phyloP scores from a whole-genome alignment of 2,329 filamentous ascomycete species.

The Microsporum ferrugineum region DNA sequence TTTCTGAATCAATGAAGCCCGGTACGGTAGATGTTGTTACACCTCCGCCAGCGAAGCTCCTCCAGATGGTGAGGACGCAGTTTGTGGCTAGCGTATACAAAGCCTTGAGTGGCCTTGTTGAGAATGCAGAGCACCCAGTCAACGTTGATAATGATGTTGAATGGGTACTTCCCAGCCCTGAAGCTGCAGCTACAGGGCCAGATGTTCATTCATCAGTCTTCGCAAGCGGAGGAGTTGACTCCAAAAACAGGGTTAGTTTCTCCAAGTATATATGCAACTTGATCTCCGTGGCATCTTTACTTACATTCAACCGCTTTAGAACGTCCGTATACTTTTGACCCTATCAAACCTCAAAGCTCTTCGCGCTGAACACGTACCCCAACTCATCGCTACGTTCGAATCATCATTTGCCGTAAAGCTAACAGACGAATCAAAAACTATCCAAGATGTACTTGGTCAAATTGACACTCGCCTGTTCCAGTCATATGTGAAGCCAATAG shows the following conservation, averaged over 20 bases:
- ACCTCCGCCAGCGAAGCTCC: conserved; percentile 71
- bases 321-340: conserved; percentile 85
- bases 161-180: conserved; percentile 39
- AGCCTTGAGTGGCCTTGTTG: conserved; percentile 86
- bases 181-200: conserved; percentile 19
- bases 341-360: conserved; percentile 83
- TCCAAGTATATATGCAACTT: conserved; percentile 46
- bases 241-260: conserved; percentile 40
- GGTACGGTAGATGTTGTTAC: conserved; percentile 66
- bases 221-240: conserved; percentile 41
- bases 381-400: conserved; percentile 85
- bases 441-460: conserved; percentile 78
- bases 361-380: conserved; percentile 68
- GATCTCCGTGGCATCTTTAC: background rate
- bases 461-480: conserved; percentile 87
- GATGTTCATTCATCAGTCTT: conserved; percentile 32
- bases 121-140: conserved; percentile 75
- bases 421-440: conserved; percentile 84
- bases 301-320: conserved; percentile 40
- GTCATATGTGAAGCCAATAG: conserved; percentile 73
- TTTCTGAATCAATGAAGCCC: conserved; percentile 70
- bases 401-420: conserved; percentile 87
- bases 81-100: conserved; percentile 94
- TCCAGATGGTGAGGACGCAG: conserved; percentile 81
- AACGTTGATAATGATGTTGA: conserved; percentile 47